These are phyloP conservation scores for Niebla homalea DNA, from an alignment of 495 filamentous ascomycete species.

Conservation along the genomic window DNA sequence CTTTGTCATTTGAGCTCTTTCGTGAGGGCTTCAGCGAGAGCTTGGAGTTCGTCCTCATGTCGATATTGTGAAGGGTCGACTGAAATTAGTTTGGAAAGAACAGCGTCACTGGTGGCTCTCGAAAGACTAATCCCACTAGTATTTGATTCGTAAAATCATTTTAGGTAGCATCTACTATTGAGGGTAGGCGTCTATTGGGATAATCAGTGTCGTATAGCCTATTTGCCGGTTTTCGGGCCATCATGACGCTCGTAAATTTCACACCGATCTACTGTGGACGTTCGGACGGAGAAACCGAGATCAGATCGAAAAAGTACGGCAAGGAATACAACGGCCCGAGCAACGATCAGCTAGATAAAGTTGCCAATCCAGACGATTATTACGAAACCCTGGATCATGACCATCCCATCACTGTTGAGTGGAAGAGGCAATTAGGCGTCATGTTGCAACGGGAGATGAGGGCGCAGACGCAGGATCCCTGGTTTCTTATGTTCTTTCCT, in stretches of 20 bases:
- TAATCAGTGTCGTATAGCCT: no score
- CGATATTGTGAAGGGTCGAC: no score
- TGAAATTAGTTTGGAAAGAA: no score
- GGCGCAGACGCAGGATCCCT: conserved; percentile 19
- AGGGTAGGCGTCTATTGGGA: no score
- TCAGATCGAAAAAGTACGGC: conserved; percentile 12
- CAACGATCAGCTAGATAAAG: conserved; percentile 29
- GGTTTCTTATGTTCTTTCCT: conserved; percentile 39
- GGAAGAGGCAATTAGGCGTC: conserved; percentile 40
- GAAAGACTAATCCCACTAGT: no score
- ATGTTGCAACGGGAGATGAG: conserved; percentile 35
- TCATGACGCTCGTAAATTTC: conserved; percentile 5
- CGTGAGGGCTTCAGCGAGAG: no score
- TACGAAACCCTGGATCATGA: conserved; percentile 19
- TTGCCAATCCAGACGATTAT: conserved; percentile 32
- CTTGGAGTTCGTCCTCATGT: no score
- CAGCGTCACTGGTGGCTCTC: neutral
- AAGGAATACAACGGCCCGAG: conserved; percentile 32
- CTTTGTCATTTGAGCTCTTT: no score
- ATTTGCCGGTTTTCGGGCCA: neutral
- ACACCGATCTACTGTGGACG: conserved; percentile 11
- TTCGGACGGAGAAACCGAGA: conserved; percentile 14
- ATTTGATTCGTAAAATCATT: no score
- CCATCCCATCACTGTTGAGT: conserved; percentile 26
- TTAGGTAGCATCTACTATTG: no score